These are phyloP conservation scores for Chalciporus sphaerocephalus DNA, from an alignment of 768 basidiomycete genomes.

Conservation along the genomic window DNA sequence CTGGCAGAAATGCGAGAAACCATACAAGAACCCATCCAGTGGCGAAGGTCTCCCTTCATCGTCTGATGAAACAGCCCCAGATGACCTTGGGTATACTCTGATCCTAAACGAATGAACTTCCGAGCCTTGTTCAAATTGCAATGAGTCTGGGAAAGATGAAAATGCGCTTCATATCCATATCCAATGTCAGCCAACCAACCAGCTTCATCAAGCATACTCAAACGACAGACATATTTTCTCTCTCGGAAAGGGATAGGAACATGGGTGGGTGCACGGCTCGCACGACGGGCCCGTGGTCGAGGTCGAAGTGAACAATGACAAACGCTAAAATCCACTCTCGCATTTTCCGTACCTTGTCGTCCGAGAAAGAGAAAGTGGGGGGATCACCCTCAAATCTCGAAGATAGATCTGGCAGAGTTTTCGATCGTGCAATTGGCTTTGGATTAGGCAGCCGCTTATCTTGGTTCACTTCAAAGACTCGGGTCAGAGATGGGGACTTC, in stretches of 20 bases:
- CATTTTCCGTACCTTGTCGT: conserved; percentile 45
- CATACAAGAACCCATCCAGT: conserved; percentile 69
- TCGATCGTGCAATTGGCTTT: conserved; percentile 39
- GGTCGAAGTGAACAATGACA: conserved; percentile 79
- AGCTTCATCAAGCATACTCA: background rate
- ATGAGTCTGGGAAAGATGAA: conserved; percentile 86
- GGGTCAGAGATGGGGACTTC: conserved; percentile 35
- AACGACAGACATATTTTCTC: conserved; percentile 68
- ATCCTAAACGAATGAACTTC: conserved; percentile 86
- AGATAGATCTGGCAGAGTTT: conserved; percentile 41
- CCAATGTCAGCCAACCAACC: conserved; percentile 4
- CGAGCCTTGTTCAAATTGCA: conserved; percentile 79
- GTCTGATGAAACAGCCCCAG: conserved; percentile 14
- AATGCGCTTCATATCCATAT: conserved; percentile 60
- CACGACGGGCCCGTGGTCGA: conserved; percentile 81
- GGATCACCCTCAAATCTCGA: conserved; percentile 38
- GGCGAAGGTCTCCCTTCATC: conserved; percentile 35
- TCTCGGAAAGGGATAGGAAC: conserved; percentile 59
- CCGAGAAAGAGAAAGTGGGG: conserved; percentile 44
- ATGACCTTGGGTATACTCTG: conserved; percentile 41
- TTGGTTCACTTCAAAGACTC: conserved; percentile 19
- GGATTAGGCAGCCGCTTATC: conserved; percentile 11
- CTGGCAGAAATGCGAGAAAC: conserved; percentile 76
- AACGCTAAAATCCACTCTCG: conserved; percentile 66
- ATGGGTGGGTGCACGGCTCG: conserved; percentile 65